Evolutionary conservation across 768 basidiomycete species (phyloP), one percentile per base, ranked within the genome.

Genomic region (Nevesoporus exiguus): DNA sequence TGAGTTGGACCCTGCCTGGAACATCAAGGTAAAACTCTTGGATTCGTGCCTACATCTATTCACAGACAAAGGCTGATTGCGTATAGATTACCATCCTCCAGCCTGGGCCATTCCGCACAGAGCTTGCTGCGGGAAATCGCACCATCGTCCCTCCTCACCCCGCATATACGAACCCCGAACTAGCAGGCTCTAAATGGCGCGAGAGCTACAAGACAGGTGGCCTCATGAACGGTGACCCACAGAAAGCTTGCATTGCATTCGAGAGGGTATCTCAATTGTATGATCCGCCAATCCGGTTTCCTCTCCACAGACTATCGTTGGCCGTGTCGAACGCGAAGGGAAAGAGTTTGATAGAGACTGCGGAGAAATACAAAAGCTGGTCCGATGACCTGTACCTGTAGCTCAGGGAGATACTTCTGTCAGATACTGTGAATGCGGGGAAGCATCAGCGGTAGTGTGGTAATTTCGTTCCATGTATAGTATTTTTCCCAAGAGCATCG

Each of bases 311-410:
- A 6, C 1, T 0, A 6, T 48, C 13, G 11, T 22, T 68, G 5
- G 31, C 7, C 7, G 7, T 41, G 5, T 47, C 41, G 10, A 51
- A 17, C 6, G 8, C 6, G 15, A 67, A 67, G 49, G 66, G 45
- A 21, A 56, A 49, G 31, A 22, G 24, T 24, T 49, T 61, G 31
- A 33, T 56, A 7, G 63, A 60, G 31, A 21, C 17, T 3, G 59
- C 27, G 1, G 57, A 65, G 47, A 67, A 53, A 36, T 65, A 65
- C 45, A 57, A 43, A 39, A 49, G 50, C 2, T 69, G 66, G 67
- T 59, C 61, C 4, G 58, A 65, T 25, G 59, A 66, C 1, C 3
- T 68, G 1, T 66, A 68, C 37, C 49, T 65, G 46, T 52, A 52
- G 37, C 7, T 10, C 15, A 27, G 25, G 24, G 42, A 41, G 24